Evolutionary conservation across 202 grass and related monocot species (phyloP).

Genomic region (Brachypodium distachyon): DNA sequence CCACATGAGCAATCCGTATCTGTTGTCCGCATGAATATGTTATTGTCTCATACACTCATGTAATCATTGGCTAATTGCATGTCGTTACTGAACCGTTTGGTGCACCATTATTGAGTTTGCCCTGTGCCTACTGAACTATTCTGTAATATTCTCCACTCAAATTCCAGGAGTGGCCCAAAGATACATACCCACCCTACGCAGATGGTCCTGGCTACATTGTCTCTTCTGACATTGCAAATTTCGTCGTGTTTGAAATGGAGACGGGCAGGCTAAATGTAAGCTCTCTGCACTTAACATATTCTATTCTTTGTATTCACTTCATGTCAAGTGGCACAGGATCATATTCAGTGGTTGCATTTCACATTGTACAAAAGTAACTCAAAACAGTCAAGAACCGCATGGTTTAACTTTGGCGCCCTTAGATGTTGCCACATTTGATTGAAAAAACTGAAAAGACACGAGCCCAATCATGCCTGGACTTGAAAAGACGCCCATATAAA

Average conservation of each 20-base stretch:
- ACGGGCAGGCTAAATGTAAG: slow-evolving; percentile 51
- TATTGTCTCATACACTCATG: slow-evolving; percentile 11
- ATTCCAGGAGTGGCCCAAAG: slow-evolving; percentile 71
- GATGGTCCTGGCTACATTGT: slow-evolving; percentile 72
- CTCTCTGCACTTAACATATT: neutral
- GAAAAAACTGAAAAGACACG: slow-evolving; percentile 4
- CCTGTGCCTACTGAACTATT: slow-evolving; percentile 15
- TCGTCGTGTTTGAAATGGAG: slow-evolving; percentile 48
- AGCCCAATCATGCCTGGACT: slow-evolving; percentile 28
- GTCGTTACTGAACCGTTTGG: neutral
- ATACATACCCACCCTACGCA: slow-evolving; percentile 57
- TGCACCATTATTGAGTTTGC: slow-evolving; percentile 20
- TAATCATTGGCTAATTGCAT: slow-evolving; percentile 13
- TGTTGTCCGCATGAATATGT: neutral
- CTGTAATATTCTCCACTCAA: slow-evolving; percentile 21
- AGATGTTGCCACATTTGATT: neutral
- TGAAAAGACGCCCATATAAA: slow-evolving; percentile 24
- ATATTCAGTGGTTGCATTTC: neutral
- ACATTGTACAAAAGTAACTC: neutral
- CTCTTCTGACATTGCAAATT: slow-evolving; percentile 62
- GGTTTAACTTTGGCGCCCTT: neutral
- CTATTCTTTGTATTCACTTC: neutral
- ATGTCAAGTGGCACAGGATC: slow-evolving; percentile 2
- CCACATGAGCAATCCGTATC: neutral
- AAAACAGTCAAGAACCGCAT: neutral